Percentiles rank a stretch among this genome's conserved stretches.
Evolutionary conservation across 148 eudicot species (phyloP).

Genomic region (Polygonum maritimum): DNA sequence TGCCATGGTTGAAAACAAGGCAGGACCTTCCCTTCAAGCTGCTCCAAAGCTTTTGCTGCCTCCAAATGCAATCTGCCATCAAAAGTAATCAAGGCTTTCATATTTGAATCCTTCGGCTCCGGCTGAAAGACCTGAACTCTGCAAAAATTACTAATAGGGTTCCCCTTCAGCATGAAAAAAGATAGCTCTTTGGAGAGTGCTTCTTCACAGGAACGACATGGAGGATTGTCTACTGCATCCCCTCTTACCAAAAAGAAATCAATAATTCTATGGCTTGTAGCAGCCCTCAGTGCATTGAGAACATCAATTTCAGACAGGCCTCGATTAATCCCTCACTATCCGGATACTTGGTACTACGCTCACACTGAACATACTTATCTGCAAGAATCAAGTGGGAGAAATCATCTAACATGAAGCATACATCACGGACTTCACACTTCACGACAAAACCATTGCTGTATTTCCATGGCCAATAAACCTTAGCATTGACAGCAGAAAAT

Average conservation of each 20-base stretch:
- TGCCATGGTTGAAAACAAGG: slow-evolving; percentile 78
- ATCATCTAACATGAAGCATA: slow-evolving; percentile 34
- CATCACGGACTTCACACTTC: slow-evolving; percentile 50
- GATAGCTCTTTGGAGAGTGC: slow-evolving; percentile 64
- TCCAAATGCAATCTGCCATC: slow-evolving; percentile 90
- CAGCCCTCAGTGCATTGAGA: slow-evolving; percentile 30
- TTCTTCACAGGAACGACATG: slow-evolving; percentile 53
- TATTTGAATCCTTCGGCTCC: slow-evolving; percentile 43
- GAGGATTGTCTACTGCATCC: slow-evolving; percentile 46
- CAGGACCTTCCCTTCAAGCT: slow-evolving; percentile 71
- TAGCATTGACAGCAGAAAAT: slow-evolving; percentile 58
- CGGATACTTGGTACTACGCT: slow-evolving; percentile 23
- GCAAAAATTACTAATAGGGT: slow-evolving; percentile 40
- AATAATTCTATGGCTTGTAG: slow-evolving; percentile 44
- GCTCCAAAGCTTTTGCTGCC: slow-evolving; percentile 91
- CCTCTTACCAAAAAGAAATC: slow-evolving; percentile 56
- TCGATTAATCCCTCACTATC: slow-evolving; percentile 53
- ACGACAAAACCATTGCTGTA: slow-evolving; percentile 63
- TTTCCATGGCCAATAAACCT: slow-evolving; percentile 83
- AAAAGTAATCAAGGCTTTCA: slow-evolving; percentile 62
- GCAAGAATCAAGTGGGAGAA: slow-evolving; percentile 44
- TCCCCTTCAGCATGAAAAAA: slow-evolving; percentile 60
- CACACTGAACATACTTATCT: slow-evolving; percentile 34
- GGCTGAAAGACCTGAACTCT: slow-evolving; percentile 64
- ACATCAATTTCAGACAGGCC: slow-evolving; percentile 63